A percentile compares a stretch with the other conserved stretches of the same genome.
These are phyloP conservation scores for Populus hybrid DNA, from an alignment of 441 rosid species.

Conservation along the genomic window DNA sequence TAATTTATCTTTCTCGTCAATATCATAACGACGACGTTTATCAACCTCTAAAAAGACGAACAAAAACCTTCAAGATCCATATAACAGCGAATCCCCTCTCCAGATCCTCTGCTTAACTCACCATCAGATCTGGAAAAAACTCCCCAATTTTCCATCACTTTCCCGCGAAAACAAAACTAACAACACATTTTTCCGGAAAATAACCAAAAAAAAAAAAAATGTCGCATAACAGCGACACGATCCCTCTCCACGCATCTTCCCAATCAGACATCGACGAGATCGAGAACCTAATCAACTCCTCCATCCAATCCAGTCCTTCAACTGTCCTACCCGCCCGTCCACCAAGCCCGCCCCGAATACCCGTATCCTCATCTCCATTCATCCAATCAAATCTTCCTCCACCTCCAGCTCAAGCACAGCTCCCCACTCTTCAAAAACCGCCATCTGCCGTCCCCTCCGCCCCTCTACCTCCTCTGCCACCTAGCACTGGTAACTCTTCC, in stretches of 20 bases:
- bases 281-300: constrained; percentile 72
- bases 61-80: neutral
- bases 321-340: constrained; percentile 80
- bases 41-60: neutral
- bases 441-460: constrained; percentile 25
- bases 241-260: constrained; percentile 74
- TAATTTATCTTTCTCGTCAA: too few species aligned
- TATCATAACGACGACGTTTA: neutral
- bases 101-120: neutral
- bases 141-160: constrained; percentile 5
- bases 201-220: constrained; percentile 23
- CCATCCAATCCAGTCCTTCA: constrained; percentile 56
- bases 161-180: neutral
- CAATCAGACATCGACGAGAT: constrained; percentile 98
- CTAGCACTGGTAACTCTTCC: neutral
- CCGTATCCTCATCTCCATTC: constrained; percentile 70
- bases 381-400: constrained; percentile 62
- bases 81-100: neutral
- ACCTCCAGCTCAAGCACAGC: constrained; percentile 24
- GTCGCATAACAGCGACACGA: constrained; percentile 66
- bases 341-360: constrained; percentile 66
- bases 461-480: constrained; percentile 38
- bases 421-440: neutral
- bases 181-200: neutral
- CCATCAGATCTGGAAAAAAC: neutral